These are phyloP conservation scores for Eucommia ulmoides DNA, from an alignment of 257 asterid species.

Conservation along the genomic window DNA sequence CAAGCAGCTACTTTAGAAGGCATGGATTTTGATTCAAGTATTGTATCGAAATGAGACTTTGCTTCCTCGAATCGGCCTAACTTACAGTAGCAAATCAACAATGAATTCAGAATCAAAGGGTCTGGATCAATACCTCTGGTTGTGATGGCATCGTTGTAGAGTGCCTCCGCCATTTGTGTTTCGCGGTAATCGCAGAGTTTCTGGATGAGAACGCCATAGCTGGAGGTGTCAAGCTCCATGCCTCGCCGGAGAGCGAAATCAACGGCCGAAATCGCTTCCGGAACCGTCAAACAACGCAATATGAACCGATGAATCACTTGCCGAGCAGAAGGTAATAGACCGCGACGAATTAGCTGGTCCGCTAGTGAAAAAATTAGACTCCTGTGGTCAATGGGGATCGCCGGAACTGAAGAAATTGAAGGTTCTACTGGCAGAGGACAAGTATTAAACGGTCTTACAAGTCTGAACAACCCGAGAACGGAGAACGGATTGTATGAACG, in stretches of 20 bases:
- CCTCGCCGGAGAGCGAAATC: conserved; percentile 33
- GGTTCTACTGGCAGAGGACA: conserved; percentile 36
- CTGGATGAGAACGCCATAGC: conserved; percentile 26
- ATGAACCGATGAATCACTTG: conserved; percentile 36
- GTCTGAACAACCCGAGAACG: conserved; percentile 1
- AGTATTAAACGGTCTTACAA: conserved; percentile 20
- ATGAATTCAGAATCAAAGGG: conserved; percentile 28
- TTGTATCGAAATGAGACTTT: conserved; percentile 25
- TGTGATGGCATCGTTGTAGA: conserved; percentile 20
- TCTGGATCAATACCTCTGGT: conserved; percentile 22
- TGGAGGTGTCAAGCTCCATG: conserved; percentile 26
- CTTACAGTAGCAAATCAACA: conserved; percentile 41
- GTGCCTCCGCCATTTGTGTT: conserved; percentile 25
- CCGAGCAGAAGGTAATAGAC: conserved; percentile 30
- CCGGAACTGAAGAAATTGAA: conserved; percentile 11
- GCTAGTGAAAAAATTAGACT: conserved; percentile 25
- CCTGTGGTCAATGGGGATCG: conserved; percentile 15
- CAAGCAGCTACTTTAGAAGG: conserved; percentile 31
- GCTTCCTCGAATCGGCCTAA: conserved; percentile 48
- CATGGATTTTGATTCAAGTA: conserved; percentile 14
- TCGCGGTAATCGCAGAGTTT: conserved; percentile 33
- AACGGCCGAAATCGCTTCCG: conserved; percentile 25
- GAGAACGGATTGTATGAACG: too few species aligned
- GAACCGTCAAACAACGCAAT: conserved; percentile 19
- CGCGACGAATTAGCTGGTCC: conserved; percentile 31